Percentiles rank a stretch among this genome's conserved stretches.
Evolutionary conservation across 1,284 basidiomycete species (phyloP).

Genomic region (Wolfiporia cocos): DNA sequence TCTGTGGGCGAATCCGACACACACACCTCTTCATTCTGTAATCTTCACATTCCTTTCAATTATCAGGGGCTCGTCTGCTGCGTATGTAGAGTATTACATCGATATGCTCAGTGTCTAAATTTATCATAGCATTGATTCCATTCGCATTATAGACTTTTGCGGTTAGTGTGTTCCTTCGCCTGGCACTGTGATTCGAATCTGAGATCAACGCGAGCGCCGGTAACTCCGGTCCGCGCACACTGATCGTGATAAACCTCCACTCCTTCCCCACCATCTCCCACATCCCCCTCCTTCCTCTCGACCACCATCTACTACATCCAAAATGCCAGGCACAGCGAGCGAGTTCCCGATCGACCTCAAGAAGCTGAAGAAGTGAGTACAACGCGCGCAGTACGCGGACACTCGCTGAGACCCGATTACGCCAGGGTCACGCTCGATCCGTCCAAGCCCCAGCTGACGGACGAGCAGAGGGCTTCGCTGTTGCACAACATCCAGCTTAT

Average conservation of each 20-base stretch:
- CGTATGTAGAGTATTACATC: too few species aligned
- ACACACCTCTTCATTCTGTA: too few species aligned
- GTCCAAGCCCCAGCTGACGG: conserved; percentile 50
- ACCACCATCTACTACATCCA: conserved; percentile 1
- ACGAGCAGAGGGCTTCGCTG: conserved; percentile 53
- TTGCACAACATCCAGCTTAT: conserved; percentile 69
- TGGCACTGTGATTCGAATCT: too few species aligned
- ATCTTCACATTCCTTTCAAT: too few species aligned
- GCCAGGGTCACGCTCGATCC: conserved; percentile 67
- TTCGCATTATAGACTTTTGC: too few species aligned
- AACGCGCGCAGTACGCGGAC: conserved; percentile 4
- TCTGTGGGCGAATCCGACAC: too few species aligned
- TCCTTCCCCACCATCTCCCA: background rate
- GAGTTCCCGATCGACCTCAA: conserved; percentile 73
- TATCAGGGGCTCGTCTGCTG: too few species aligned
- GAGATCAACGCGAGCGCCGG: conserved; percentile 4
- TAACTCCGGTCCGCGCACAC: conserved; percentile 6
- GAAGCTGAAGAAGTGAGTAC: conserved; percentile 60
- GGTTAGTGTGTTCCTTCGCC: too few species aligned
- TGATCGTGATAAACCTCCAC: conserved; percentile 5
- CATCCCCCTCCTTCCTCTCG: background rate
- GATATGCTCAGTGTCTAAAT: too few species aligned
- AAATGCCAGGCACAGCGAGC: conserved; percentile 34
- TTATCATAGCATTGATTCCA: too few species aligned
- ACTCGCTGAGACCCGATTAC: background rate